Evolutionary conservation across 2,329 filamentous ascomycete genomes (phyloP), one percentile per base, ranked within the genome.

Genomic region (Trichoderma asperellum): DNA sequence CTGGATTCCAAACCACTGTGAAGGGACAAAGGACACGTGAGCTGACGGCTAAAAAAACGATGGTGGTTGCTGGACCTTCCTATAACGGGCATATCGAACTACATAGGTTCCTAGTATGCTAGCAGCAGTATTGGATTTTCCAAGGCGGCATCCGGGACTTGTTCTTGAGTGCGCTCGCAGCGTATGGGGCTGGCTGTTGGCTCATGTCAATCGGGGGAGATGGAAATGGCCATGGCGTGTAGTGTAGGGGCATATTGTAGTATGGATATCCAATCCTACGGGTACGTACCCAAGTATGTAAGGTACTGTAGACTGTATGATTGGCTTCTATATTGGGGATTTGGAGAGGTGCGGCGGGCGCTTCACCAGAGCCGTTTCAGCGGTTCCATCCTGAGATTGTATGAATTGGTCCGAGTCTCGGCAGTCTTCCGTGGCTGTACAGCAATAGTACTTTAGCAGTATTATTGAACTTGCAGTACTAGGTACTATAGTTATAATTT

Each of bases 331-430:
- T 12, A 12, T 12, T 2, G 43, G n/a, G n/a, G 18, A 43, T 43
- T n/a, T 24, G 10, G 47, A 49, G 47, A 49, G 43, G 18, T 49
- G 47, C 47, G 32, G 60, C 43, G 34, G 27, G 43, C 49, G 60
- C 58, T 60, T 47, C 24, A 60, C 57, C 57, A 29, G 21, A 12
- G 16, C 43, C 59, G 59, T 62, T 62, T 62, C 47, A 63, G 60
- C 10, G 32, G 47, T 16, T 40, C 47, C 47, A 18, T 14, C 21
- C 52, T 29, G 24, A 55, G 24, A 55, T 21, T 2, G 52, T 8
- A 18, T 43, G 18, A 43, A 43, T 43, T 43, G 40, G 16, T n/a
- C 40, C 40, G 40, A 40, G 37, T 40, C 16, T 40, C 37, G 37
- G 14, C 6, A 18, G 37, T 40, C 37, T 6, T 40, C 37, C 37